Percentiles rank a stretch among this genome's conserved stretches.
Conservation (phyloP, 768 basidiomycete species). For the Leccinum subgranulosum region DNA sequence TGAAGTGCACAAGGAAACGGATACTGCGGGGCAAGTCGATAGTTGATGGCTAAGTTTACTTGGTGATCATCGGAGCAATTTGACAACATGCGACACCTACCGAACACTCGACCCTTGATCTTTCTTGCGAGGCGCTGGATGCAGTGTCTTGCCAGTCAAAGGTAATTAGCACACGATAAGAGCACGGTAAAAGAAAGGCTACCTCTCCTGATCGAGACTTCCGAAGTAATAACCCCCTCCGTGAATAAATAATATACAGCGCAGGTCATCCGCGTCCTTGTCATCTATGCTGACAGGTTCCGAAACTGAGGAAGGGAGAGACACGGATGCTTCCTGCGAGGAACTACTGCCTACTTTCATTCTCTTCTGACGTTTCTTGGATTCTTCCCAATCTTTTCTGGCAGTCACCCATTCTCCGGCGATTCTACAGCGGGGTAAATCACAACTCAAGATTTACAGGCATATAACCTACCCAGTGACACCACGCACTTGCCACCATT, state of each 20-base stretch:
- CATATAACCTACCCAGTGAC: conserved; percentile 59
- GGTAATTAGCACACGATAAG: conserved; percentile 7
- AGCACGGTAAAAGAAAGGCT: neutral
- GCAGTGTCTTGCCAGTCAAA: conserved; percentile 45
- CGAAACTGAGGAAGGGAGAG: conserved; percentile 19
- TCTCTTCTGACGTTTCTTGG: conserved; percentile 53
- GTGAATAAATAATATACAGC: conserved; percentile 80
- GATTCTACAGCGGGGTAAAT: conserved; percentile 44
- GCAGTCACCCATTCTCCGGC: conserved; percentile 87
- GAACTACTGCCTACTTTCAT: conserved; percentile 18
- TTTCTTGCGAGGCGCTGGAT: conserved; percentile 88
- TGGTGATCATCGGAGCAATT: neutral
- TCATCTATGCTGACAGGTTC: conserved; percentile 45
- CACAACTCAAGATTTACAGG: conserved; percentile 11
- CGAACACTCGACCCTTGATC: conserved; percentile 87
- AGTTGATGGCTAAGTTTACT: conserved; percentile 60
- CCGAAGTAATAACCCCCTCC: conserved; percentile 88
- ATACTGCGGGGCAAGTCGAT: conserved; percentile 92
- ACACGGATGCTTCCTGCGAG: conserved; percentile 14
- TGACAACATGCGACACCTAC: conserved; percentile 33
- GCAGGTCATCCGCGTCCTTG: conserved; percentile 76
- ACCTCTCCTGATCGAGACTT: conserved; percentile 76
- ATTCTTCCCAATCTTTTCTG: conserved; percentile 78
- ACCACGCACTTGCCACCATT: conserved; percentile 98
- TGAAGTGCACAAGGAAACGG: conserved; percentile 94